Evolutionary conservation across 768 basidiomycete species (phyloP).

Genomic region (Russula griseocarnosa): DNA sequence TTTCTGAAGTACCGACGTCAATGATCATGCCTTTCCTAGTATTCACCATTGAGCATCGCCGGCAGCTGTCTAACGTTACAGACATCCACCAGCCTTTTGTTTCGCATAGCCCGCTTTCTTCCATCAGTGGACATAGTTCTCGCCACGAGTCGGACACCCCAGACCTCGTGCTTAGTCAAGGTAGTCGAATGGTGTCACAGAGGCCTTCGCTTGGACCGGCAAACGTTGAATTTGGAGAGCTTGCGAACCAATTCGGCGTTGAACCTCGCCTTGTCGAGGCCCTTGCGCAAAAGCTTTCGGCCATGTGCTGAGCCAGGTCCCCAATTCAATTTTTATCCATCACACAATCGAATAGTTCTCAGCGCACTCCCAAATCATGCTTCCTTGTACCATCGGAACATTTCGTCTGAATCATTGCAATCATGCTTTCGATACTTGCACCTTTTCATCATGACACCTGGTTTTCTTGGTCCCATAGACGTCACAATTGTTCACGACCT

Average conservation of each 20-base stretch:
- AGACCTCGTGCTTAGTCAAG: slow-evolving; percentile 38
- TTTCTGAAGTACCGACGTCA: neutral
- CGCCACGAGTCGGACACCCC: slow-evolving; percentile 23
- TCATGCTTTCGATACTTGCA: slow-evolving; percentile 25
- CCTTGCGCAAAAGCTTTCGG: slow-evolving; percentile 28
- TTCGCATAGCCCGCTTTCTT: slow-evolving; percentile 25
- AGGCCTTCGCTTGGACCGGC: slow-evolving; percentile 39
- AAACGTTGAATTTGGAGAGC: slow-evolving; percentile 22
- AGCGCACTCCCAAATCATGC: slow-evolving; percentile 4
- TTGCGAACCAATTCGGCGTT: slow-evolving; percentile 27
- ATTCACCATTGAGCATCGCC: slow-evolving; percentile 26
- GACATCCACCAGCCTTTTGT: slow-evolving; percentile 21
- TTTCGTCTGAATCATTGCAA: slow-evolving; percentile 22
- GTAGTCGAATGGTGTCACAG: slow-evolving; percentile 65
- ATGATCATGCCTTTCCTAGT: slow-evolving; percentile 3
- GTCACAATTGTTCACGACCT: slow-evolving; percentile 22
- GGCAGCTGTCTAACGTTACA: slow-evolving; percentile 16
- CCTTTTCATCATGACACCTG: slow-evolving; percentile 22
- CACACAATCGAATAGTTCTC: slow-evolving; percentile 14
- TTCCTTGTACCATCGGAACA: slow-evolving; percentile 25
- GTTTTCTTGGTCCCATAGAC: slow-evolving; percentile 22
- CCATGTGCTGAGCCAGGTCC: slow-evolving; percentile 20
- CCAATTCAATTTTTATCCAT: slow-evolving; percentile 6
- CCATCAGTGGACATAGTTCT: slow-evolving; percentile 25
- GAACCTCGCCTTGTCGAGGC: slow-evolving; percentile 27